A percentile compares a stretch with the other conserved stretches of the same genome.
Conservation (phyloP, 2,329 filamentous ascomycete genomes). For the Fusarium marasasianum region DNA sequence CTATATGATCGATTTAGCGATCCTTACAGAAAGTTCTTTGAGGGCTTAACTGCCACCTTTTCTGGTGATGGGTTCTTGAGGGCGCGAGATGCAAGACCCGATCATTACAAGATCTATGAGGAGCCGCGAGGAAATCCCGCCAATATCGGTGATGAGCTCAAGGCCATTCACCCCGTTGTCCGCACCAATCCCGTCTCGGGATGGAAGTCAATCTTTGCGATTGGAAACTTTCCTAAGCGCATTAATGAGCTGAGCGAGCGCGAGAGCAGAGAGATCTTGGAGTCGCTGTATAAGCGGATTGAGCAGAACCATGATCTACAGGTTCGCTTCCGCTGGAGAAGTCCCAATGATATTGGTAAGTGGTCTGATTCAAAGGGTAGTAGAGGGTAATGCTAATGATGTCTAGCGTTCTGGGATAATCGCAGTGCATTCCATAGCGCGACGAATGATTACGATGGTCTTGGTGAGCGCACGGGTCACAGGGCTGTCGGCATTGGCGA, state of each 20-base stretch:
- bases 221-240: slow-evolving; percentile 53
- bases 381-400: not conserved
- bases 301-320: slow-evolving; percentile 60
- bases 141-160: slow-evolving; percentile 60
- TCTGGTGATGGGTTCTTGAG: slow-evolving; percentile 29
- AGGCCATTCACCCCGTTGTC: slow-evolving; percentile 63
- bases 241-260: slow-evolving; percentile 56
- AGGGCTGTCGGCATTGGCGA: slow-evolving; percentile 65
- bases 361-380: rapidly evolving
- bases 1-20: slow-evolving; percentile 64
- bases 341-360: slow-evolving; percentile 51
- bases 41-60: slow-evolving; percentile 60
- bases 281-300: slow-evolving; percentile 54
- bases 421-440: slow-evolving; percentile 66
- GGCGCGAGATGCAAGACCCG: slow-evolving; percentile 40
- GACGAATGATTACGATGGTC: slow-evolving; percentile 65
- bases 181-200: slow-evolving; percentile 71
- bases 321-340: slow-evolving; percentile 57
- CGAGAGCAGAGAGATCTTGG: slow-evolving; percentile 54
- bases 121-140: slow-evolving; percentile 46
- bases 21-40: slow-evolving; percentile 61
- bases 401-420: slow-evolving; percentile 68
- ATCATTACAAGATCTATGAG: slow-evolving; percentile 46
- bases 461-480: slow-evolving; percentile 61
- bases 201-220: slow-evolving; percentile 61